Evolutionary conservation across 176 grass and related monocot genomes (phyloP), one percentile per base, ranked within the genome.

Genomic region (Eragrostis curvula): DNA sequence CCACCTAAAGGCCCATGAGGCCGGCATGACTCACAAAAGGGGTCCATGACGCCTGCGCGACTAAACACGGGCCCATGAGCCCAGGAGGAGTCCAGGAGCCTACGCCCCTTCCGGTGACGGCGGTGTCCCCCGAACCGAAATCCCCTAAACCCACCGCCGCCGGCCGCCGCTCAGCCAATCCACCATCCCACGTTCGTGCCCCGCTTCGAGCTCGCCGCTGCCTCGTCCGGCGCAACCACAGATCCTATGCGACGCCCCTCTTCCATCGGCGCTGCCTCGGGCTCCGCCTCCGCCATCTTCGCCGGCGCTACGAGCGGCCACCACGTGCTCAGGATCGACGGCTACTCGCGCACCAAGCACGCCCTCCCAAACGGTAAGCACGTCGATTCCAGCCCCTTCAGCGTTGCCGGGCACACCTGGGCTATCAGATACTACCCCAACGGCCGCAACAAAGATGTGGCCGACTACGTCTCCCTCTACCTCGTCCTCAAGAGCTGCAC

Each of bases 341-440:
- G 12, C 29, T 79, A 79, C 77, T 79, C 62, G 20, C 32, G 16
- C 63, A 68, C 14, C 20, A 79, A 79, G 32, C 6, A 5, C 47
- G 13, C 32, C 30, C 0, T 39, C 10, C 63, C 77, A 27, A 80
- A 80, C 5, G 63, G 77, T 8, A 41, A 12, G 46, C 8, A 15
- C n/a, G 0, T 87, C 64, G 30, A 41, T 20, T 87, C 85, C 27
- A 50, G 30, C 17, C 10, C n/a, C 14, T 87, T 87, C 48, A 24
- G 36, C 51, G 64, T 30, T 9, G 71, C 72, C 5, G 81, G 86
- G 28, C 67, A 2, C 36, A 36, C 74, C 14, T 88, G 81, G 86
- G 10, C 7, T 13, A 67, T 88, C 60, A 16, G 8, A 15, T 84
- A 88, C 81, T 73, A 16, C 65, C 86, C 86, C 51, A 88, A 79